Conservation (phyloP, 2,329 filamentous ascomycete species). For the Sporothrix brasiliensis region DNA sequence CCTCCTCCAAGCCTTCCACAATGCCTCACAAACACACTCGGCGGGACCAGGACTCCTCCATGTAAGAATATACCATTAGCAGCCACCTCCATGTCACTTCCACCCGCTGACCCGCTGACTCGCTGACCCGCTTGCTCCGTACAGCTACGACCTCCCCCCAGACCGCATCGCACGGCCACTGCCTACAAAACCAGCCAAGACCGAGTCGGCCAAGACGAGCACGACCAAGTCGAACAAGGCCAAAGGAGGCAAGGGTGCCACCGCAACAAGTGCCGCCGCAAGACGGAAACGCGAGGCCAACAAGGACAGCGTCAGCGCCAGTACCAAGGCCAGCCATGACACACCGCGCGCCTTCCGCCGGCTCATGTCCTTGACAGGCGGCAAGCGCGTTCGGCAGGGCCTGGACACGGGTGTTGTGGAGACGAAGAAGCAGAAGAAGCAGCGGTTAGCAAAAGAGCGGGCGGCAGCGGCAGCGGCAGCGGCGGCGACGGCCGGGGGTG, state of each 20-base stretch:
- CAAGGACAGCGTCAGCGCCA: slow-evolving; percentile 39
- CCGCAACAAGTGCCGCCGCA: slow-evolving; percentile 40
- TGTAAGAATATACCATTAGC: slow-evolving; percentile 45
- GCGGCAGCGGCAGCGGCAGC: slow-evolving; percentile 28
- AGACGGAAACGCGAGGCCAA: slow-evolving; percentile 53
- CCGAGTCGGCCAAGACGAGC: slow-evolving; percentile 39
- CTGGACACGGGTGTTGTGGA: slow-evolving; percentile 67
- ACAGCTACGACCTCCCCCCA: slow-evolving; percentile 56
- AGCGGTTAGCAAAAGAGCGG: slow-evolving; percentile 38
- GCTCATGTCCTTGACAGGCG: slow-evolving; percentile 73
- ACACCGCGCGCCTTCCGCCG: slow-evolving; percentile 85
- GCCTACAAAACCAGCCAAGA: slow-evolving; percentile 44
- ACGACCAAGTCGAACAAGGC: slow-evolving; percentile 35
- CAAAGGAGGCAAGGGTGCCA: background rate
- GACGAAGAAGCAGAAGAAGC: slow-evolving; percentile 41
- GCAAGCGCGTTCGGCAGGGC: slow-evolving; percentile 63
- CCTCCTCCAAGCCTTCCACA: background rate
- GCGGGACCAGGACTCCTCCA: slow-evolving; percentile 57
- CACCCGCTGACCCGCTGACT: background rate
- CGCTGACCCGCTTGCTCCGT: background rate
- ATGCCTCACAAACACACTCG: slow-evolving; percentile 92
- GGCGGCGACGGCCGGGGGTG: background rate
- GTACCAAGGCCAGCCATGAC: slow-evolving; percentile 60
- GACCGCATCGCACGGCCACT: slow-evolving; percentile 55
- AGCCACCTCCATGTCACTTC: background rate